Conservation (phyloP, 768 basidiomycete species). For the Leccinum barrowsii region DNA sequence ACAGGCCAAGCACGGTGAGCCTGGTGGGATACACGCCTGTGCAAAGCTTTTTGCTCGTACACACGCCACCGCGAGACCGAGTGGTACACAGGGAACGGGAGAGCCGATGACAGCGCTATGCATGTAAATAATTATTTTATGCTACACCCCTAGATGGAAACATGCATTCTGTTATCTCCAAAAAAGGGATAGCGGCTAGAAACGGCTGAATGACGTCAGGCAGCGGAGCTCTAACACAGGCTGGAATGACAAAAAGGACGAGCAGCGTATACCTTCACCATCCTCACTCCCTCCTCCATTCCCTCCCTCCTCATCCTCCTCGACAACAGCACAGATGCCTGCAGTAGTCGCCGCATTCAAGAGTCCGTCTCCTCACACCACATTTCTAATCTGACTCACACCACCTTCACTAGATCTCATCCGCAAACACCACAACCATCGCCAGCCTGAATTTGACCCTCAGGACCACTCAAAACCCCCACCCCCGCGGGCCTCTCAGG, state of each 20-base stretch:
- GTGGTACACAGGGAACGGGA: conserved; percentile 32
- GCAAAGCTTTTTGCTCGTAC: conserved; percentile 66
- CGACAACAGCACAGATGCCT: conserved; percentile 46
- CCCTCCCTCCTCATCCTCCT: neutral
- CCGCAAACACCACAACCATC: conserved; percentile 67
- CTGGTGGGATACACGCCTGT: conserved; percentile 73
- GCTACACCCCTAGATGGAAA: neutral
- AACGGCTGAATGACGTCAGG: conserved; percentile 29
- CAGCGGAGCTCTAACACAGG: conserved; percentile 31
- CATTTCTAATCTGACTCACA: conserved; percentile 15
- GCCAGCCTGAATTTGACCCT: conserved; percentile 35
- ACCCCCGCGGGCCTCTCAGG: conserved; percentile 21
- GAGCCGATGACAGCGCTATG: neutral
- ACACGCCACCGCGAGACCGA: conserved; percentile 58
- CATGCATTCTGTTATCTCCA: neutral
- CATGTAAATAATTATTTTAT: neutral
- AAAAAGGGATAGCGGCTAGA: conserved; percentile 10
- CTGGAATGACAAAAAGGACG: conserved; percentile 31
- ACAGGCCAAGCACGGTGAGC: conserved; percentile 54
- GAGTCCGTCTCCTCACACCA: conserved; percentile 45
- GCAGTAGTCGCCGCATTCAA: conserved; percentile 85
- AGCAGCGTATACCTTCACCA: conserved; percentile 11
- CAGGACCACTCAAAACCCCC: conserved; percentile 20
- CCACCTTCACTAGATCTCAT: conserved; percentile 58
- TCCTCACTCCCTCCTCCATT: neutral